Conservation (phyloP, 108 stramenopile species). For the Cyclotella cryptica region DNA sequence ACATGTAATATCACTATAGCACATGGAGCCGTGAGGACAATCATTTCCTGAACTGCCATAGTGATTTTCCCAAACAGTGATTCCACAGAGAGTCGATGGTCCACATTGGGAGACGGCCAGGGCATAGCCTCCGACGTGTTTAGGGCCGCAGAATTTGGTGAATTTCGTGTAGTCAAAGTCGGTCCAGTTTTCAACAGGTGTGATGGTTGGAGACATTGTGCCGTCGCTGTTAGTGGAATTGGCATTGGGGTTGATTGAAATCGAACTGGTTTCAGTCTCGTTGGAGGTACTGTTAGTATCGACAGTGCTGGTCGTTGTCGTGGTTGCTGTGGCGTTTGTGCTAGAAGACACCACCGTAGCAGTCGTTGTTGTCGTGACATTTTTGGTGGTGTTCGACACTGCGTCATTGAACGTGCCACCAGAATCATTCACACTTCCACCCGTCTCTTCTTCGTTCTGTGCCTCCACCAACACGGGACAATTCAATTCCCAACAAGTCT, state of each 20-base stretch:
- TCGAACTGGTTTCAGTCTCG: neutral
- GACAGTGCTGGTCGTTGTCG: neutral
- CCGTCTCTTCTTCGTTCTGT: neutral
- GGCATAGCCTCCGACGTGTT: conserved; percentile 20
- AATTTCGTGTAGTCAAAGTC: neutral
- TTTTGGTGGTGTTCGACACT: too few relatives aligned
- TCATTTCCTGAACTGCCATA: conserved; percentile 22
- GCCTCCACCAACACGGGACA: neutral
- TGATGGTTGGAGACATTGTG: neutral
- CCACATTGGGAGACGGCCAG: conserved; percentile 13
- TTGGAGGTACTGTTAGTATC: neutral
- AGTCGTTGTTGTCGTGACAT: too few relatives aligned
- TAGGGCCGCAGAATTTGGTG: conserved; percentile 31
- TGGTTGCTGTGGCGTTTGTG: neutral
- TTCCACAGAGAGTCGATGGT: conserved; percentile 7
- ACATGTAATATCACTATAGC: conserved; percentile 20
- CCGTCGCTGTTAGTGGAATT: neutral
- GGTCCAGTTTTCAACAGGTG: conserved; percentile 6
- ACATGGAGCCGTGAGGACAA: conserved; percentile 18
- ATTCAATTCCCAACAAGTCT: neutral
- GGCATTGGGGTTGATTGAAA: neutral
- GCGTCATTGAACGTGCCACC: neutral
- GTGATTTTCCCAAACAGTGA: neutral
- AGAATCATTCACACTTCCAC: neutral
- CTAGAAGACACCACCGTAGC: neutral